phyloP scores from a whole-genome alignment of 345 rosid genomes.

The Moricandia moricandioides region DNA sequence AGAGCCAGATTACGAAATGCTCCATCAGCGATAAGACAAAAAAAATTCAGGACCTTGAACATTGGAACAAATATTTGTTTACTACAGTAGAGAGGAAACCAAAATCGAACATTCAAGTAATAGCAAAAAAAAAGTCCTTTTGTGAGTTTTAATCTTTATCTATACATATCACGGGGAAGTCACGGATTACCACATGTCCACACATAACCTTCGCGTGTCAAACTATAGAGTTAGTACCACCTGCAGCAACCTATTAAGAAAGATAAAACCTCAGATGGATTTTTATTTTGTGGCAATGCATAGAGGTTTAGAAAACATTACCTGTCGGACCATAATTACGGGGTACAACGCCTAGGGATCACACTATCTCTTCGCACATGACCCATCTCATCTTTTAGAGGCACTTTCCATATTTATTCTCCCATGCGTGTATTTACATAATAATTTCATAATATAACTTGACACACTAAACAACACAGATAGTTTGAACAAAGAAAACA shows the following conservation, averaged over 20 bases:
- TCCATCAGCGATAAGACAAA: too few relatives aligned
- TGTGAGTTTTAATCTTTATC: not conserved
- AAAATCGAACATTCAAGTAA: not conserved
- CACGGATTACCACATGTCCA: slow-evolving; percentile 99
- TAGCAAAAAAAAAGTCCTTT: not conserved
- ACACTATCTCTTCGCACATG: slow-evolving; percentile 80
- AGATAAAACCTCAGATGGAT: not conserved
- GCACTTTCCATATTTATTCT: slow-evolving; percentile 93
- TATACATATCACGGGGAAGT: slow-evolving; percentile 99
- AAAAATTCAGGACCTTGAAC: too few relatives aligned
- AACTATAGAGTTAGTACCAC: slow-evolving; percentile 96
- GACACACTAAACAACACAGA: too few relatives aligned
- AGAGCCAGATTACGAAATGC: too few relatives aligned
- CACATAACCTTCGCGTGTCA: slow-evolving; percentile 82
- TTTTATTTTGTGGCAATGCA: not conserved
- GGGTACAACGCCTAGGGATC: slow-evolving; percentile 86
- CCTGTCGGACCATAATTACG: slow-evolving; percentile 64
- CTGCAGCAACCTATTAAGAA: slow-evolving; percentile 79
- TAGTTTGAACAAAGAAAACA: too few relatives aligned
- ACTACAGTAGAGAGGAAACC: too few relatives aligned
- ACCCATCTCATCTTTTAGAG: slow-evolving; percentile 75
- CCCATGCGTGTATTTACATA: slow-evolving; percentile 47
- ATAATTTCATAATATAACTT: not conserved
- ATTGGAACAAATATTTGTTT: too few relatives aligned
- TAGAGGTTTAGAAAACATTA: not conserved